Conservation (phyloP, 163 green algal genomes). For the Chloromonas sp. region DNA sequence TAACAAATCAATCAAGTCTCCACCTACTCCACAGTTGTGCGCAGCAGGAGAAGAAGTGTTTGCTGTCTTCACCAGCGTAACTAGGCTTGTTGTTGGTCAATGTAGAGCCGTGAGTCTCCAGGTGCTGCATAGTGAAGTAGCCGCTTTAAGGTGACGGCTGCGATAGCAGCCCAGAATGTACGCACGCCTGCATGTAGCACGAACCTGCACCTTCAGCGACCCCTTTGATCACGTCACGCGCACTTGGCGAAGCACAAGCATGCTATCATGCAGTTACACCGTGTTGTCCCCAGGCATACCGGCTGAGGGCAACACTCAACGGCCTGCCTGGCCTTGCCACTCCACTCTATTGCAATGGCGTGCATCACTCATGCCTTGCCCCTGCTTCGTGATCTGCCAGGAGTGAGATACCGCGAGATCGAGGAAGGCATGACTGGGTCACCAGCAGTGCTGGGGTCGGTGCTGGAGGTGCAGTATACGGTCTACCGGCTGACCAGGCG, state of each 20-base stretch:
- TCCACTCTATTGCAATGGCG: neutral
- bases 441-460: neutral
- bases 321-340: neutral
- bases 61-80: too few species aligned
- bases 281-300: neutral
- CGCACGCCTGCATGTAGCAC: neutral
- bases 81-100: too few species aligned
- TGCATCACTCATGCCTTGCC: neutral
- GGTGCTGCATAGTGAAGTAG: too few species aligned
- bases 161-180: neutral
- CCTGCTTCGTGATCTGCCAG: too few species aligned
- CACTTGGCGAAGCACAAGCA: neutral
- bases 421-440: neutral
- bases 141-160: too few species aligned
- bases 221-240: neutral
- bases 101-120: too few species aligned
- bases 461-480: conserved; percentile 4
- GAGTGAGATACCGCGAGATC: neutral
- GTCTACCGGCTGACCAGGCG: conserved; percentile 8
- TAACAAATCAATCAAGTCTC: neutral
- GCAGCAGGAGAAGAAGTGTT: neutral
- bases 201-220: neutral
- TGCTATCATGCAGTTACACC: neutral
- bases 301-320: neutral
- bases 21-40: neutral